These are phyloP conservation scores for Ascocoryne sarcoides DNA, from an alignment of 2,329 filamentous ascomycete genomes.

Conservation along the genomic window DNA sequence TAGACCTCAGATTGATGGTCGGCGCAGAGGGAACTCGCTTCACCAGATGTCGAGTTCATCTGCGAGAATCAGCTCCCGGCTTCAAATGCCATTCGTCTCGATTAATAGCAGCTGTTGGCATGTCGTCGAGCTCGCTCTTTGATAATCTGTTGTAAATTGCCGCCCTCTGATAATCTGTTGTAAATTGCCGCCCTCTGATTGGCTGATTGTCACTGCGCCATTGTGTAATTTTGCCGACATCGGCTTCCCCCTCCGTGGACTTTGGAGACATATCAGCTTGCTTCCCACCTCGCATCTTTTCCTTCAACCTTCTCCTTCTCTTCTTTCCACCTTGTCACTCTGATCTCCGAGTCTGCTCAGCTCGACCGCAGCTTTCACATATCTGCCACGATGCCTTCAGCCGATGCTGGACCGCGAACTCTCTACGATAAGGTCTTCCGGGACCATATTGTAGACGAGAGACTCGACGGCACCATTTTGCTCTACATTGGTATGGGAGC, in stretches of 20 bases:
- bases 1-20: too few species aligned
- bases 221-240: not conserved
- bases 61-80: too few species aligned
- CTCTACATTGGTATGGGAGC: constrained; percentile 74
- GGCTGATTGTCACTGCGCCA: not conserved
- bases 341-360: not conserved
- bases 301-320: not conserved
- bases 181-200: not conserved
- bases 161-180: too few species aligned
- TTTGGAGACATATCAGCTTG: constrained; percentile 1
- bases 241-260: not conserved
- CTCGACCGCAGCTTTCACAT: not conserved
- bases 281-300: constrained; percentile 1
- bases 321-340: constrained; percentile 1
- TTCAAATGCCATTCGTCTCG: too few species aligned
- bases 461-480: constrained; percentile 83
- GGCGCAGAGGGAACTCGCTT: too few species aligned
- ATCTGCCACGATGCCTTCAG: constrained; percentile 57
- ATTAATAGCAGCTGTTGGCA: too few species aligned
- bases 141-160: too few species aligned
- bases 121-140: too few species aligned
- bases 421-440: constrained; percentile 97
- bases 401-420: constrained; percentile 65
- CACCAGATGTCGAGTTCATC: too few species aligned
- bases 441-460: constrained; percentile 90